Base-by-base conservation (phyloP, 352 stramenopile species). In the Phytophthora megakarya region DNA sequence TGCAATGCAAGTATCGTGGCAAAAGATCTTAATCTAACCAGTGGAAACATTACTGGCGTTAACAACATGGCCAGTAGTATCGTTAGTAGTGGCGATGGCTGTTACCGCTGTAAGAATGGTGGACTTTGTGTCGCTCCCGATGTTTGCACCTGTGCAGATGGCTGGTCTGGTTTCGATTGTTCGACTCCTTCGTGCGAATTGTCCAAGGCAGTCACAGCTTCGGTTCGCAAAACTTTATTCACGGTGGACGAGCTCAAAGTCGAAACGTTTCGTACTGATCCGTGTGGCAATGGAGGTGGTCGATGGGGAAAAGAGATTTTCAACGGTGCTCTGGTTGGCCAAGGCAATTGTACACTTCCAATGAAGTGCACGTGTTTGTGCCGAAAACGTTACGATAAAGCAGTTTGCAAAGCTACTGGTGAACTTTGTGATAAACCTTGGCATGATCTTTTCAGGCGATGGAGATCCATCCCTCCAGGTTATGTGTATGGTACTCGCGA, bases 131-230 rank as follows among this genome's bases (percentile, higher is more conserved):
- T 96, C 12, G 86, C 77, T 0, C 94, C 94, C 0, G 94, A 98
- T 62, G 62, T 93, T 32, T 99, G 96, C 60, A 53, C 81, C 18
- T 99, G 97, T 75, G 84, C 93, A 0, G 69, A 88, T 33, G 96
- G 94, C 6, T 99, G 97, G 96, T 90, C 74, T 12, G 96, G 96
- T 12, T 98, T 97, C 60, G 97, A 99, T 69, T 99, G 96, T 74
- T 76, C 72, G 48, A 91, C 81, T 30, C 97, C 96, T 1, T 81
- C 98, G 5, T 99, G 97, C 54, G 72, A 82, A 40, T 56, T 95
- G 26, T 50, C 67, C 15, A 75, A 76, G 37, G 59, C 53, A 16
- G 52, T 88, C 25, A 86, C 75, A 9, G 57, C 56, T 10, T 73
- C 93, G 3, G 82, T 96, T 33, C 80, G 89, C 6, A 65, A 64